A percentile compares a stretch with the other conserved stretches of the same genome.
Evolutionary conservation across 352 stramenopile species (phyloP).

Genomic region (Globisporangium nodosum): DNA sequence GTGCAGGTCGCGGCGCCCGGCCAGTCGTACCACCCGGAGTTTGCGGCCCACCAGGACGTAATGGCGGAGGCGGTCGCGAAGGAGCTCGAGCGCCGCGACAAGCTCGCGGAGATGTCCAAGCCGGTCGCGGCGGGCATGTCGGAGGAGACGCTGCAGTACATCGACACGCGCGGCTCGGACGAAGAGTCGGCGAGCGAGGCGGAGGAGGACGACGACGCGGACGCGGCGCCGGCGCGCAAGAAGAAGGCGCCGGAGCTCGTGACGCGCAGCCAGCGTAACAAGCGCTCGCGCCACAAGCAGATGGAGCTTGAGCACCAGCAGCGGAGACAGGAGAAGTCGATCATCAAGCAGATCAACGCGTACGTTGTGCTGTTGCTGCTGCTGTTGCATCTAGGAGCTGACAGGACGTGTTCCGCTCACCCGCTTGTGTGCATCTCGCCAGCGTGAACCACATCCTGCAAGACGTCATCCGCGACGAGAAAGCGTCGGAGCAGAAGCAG

Average conservation of each 20-base stretch:
- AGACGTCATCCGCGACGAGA: slow-evolving; percentile 63
- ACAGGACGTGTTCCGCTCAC: not conserved
- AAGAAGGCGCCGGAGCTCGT: slow-evolving; percentile 51
- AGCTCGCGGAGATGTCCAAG: slow-evolving; percentile 34
- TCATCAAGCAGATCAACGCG: slow-evolving; percentile 86
- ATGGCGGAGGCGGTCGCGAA: slow-evolving; percentile 65
- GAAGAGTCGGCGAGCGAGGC: slow-evolving; percentile 25
- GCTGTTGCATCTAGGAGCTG: too few species aligned
- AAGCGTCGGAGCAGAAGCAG: slow-evolving; percentile 51
- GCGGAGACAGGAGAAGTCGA: slow-evolving; percentile 58
- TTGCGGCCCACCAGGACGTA: slow-evolving; percentile 74
- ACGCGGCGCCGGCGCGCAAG: slow-evolving; percentile 25
- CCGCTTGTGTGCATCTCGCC: slow-evolving; percentile 1
- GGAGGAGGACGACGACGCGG: slow-evolving; percentile 27
- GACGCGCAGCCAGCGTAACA: slow-evolving; percentile 72
- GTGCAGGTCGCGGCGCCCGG: slow-evolving; percentile 68
- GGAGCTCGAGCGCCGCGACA: slow-evolving; percentile 60
- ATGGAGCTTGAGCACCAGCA: slow-evolving; percentile 66
- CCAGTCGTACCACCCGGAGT: slow-evolving; percentile 85
- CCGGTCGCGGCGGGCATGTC: slow-evolving; percentile 57
- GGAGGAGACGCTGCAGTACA: slow-evolving; percentile 74
- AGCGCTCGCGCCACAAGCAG: slow-evolving; percentile 71
- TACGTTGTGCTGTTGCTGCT: slow-evolving; percentile 23
- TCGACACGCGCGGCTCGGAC: slow-evolving; percentile 56
- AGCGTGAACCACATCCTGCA: slow-evolving; percentile 69